phyloP scores from a whole-genome alignment of 345 rosid species.

The Raphanus raphanistrum region DNA sequence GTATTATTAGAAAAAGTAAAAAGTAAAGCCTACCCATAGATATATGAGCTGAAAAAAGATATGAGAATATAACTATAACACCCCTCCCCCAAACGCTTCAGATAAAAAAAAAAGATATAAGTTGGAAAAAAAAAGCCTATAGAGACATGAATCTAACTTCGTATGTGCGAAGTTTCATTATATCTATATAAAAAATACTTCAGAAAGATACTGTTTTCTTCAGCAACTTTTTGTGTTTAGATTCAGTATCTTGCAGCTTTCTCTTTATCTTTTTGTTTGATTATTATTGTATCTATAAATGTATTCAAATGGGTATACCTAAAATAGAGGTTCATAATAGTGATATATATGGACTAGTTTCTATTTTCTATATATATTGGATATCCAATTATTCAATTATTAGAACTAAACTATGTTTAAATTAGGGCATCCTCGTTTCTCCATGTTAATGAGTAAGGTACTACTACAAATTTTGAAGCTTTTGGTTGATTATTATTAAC shows the following conservation, averaged over 20 bases:
- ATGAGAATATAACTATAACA: too few relatives aligned
- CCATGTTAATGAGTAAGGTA: slow-evolving; percentile 80
- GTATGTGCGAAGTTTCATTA: background rate
- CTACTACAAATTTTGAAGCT: slow-evolving; percentile 4
- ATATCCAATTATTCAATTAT: too few relatives aligned
- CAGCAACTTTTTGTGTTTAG: slow-evolving; percentile 29
- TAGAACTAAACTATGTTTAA: background rate
- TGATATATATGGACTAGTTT: too few relatives aligned
- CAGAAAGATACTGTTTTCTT: slow-evolving; percentile 22
- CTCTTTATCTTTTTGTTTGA: slow-evolving; percentile 24
- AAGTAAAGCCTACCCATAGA: slow-evolving; percentile 24
- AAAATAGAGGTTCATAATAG: too few relatives aligned
- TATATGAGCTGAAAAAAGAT: too few relatives aligned
- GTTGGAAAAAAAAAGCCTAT: slow-evolving; percentile 14
- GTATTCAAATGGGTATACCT: background rate
- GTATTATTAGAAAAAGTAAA: background rate
- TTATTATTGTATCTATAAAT: slow-evolving; percentile 14
- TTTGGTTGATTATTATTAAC: background rate
- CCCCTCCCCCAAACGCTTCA: too few relatives aligned
- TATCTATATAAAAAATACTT: background rate
- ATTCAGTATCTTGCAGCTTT: slow-evolving; percentile 36
- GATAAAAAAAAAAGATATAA: too few relatives aligned
- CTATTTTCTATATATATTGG: background rate
- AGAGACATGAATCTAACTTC: background rate
- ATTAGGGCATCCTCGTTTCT: slow-evolving; percentile 47